These are phyloP conservation scores for Solanum medicagineum DNA, from an alignment of 257 asterid species.

Conservation along the genomic window DNA sequence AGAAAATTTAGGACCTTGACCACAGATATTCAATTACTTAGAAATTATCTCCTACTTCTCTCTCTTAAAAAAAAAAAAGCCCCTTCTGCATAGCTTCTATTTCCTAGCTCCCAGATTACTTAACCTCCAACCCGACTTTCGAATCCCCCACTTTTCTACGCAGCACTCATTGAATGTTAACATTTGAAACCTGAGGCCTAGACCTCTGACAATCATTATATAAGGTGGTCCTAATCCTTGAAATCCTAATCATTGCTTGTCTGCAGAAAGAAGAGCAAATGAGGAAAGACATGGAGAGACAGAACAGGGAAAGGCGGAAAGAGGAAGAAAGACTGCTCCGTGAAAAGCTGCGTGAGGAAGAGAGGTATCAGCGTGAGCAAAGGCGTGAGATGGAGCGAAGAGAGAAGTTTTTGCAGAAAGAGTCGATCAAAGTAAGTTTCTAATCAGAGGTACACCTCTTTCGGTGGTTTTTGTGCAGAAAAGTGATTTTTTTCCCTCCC, in stretches of 20 bases:
- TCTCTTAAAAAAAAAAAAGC: not conserved
- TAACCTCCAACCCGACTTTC: not conserved
- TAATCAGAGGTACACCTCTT: not conserved
- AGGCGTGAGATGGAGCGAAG: constrained; percentile 85
- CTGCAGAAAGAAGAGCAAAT: constrained; percentile 77
- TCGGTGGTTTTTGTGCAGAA: not conserved
- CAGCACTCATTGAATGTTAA: not conserved
- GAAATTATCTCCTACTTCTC: not conserved
- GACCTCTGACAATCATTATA: not conserved
- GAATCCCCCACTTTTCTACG: not conserved
- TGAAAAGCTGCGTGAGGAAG: constrained; percentile 84
- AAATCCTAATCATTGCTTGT: not conserved
- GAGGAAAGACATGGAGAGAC: constrained; percentile 86
- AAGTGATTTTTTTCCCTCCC: not conserved
- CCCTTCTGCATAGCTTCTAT: not conserved
- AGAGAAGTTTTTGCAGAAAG: constrained; percentile 73
- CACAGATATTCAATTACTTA: not conserved
- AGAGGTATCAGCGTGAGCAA: constrained; percentile 65
- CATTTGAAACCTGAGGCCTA: not conserved
- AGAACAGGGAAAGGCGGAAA: constrained; percentile 68
- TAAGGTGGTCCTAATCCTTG: not conserved
- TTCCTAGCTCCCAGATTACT: not conserved
- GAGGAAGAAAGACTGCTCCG: constrained; percentile 84
- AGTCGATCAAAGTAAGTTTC: constrained; percentile 46
- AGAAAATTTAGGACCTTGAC: not conserved